Evolutionary conservation across 2,329 filamentous ascomycete genomes (phyloP).

Genomic region (Colletotrichum simmondsii): DNA sequence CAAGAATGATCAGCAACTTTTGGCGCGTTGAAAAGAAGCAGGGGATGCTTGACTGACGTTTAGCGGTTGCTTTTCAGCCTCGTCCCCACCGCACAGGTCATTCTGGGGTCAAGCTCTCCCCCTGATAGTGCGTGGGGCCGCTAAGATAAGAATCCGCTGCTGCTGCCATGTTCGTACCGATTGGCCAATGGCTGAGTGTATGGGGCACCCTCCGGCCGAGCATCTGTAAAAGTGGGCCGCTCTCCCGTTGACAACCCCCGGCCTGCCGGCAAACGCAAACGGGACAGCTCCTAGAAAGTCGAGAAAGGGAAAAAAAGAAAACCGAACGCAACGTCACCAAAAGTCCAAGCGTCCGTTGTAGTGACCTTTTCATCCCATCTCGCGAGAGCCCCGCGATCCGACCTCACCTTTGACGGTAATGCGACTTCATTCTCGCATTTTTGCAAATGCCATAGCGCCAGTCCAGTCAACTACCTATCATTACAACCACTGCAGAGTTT

Average conservation of each 20-base stretch:
- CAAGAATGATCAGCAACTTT: constrained; percentile 2
- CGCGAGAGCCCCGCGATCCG: not conserved
- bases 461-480: not conserved
- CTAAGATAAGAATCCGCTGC: constrained; percentile 3
- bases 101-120: not conserved
- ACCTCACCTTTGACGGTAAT: not conserved
- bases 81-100: constrained; percentile 13
- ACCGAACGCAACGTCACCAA: constrained; percentile 15
- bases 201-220: no score
- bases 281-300: not conserved
- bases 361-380: constrained; percentile 12
- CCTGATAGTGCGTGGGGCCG: not conserved
- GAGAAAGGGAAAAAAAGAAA: not conserved
- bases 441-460: not conserved
- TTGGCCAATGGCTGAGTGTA: constrained; percentile 8
- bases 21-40: not conserved
- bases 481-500: not conserved
- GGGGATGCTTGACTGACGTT: constrained; percentile 12
- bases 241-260: not conserved
- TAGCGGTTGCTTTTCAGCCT: constrained; percentile 20
- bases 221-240: not conserved
- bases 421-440: not conserved
- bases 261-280: not conserved
- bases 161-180: not conserved
- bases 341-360: not conserved